phyloP scores from a whole-genome alignment of 1,139 yeast genomes.

The Taphrina confusa region DNA sequence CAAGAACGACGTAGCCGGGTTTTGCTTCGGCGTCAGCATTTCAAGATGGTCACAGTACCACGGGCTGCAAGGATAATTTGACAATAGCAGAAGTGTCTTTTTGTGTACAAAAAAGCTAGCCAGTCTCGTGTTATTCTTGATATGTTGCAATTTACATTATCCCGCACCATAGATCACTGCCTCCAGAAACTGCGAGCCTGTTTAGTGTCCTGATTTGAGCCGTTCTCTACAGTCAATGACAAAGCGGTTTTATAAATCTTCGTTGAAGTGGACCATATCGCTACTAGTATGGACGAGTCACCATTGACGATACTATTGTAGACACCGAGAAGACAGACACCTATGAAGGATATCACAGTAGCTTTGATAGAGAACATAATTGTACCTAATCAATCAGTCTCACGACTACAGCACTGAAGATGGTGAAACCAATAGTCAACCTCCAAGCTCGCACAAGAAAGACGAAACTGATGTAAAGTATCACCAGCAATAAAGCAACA shows the following conservation, averaged over 20 bases:
- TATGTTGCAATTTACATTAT: not conserved
- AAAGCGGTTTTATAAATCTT: no score
- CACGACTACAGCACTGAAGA: not conserved
- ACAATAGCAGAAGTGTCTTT: not conserved
- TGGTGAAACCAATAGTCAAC: constrained; percentile 6
- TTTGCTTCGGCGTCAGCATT: not conserved
- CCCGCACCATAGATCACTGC: no score
- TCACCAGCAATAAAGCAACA: constrained; percentile 19
- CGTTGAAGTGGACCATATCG: not conserved
- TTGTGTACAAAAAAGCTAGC: not conserved
- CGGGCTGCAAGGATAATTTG: not conserved
- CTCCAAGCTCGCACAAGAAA: constrained; percentile 23
- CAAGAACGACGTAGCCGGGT: not conserved
- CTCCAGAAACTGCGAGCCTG: no score
- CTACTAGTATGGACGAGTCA: constrained; percentile 1
- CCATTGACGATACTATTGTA: constrained; percentile 11
- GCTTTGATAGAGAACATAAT: constrained; percentile 17
- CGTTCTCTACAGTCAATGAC: not conserved
- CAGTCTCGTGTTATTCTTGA: no score
- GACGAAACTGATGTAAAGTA: constrained; percentile 27
- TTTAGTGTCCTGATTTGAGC: no score
- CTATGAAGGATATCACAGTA: not conserved
- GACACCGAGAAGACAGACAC: constrained; percentile 11
- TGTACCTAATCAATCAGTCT: constrained; percentile 12
- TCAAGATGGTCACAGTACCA: not conserved